Conservation (phyloP, 2,329 filamentous ascomycete genomes). For the Cladosporium sp. region DNA sequence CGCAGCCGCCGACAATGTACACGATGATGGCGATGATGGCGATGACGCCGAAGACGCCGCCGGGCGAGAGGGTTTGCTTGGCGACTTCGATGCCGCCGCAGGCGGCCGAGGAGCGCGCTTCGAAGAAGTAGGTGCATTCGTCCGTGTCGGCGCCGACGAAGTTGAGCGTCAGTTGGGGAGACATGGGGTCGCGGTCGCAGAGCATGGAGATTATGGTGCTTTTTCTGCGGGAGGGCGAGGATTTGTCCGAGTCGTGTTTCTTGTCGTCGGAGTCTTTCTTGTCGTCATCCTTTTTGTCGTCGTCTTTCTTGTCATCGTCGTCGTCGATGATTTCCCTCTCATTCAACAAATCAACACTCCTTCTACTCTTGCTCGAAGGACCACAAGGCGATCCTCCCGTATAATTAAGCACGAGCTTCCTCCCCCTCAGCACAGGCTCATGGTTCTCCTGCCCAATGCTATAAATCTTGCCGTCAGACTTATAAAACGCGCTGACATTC, state of each 20-base stretch:
- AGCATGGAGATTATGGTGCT: conserved; percentile 88
- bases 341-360: conserved; percentile 22
- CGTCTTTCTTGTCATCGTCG: conserved; percentile 29
- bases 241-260: conserved; percentile 23
- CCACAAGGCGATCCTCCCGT: conserved; percentile 47
- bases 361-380: conserved; percentile 26
- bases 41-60: conserved; percentile 83
- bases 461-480: conserved; percentile 56
- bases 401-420: conserved; percentile 55
- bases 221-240: conserved; percentile 55
- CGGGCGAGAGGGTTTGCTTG: conserved; percentile 59
- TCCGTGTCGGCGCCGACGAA: conserved; percentile 81
- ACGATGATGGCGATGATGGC: conserved; percentile 70
- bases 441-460: conserved; percentile 63
- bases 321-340: conserved; percentile 37
- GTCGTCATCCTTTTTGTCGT: conserved; percentile 31
- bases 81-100: conserved; percentile 65
- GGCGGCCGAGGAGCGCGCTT: conserved; percentile 78
- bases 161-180: conserved; percentile 63
- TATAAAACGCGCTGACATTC: conserved; percentile 77
- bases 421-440: conserved; percentile 56
- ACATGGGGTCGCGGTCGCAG: conserved; percentile 77
- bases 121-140: conserved; percentile 93
- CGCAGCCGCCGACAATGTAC: conserved; percentile 86
- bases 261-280: conserved; percentile 31